Base-by-base conservation (phyloP, 768 basidiomycete species). In the Tephrocybe sp. region DNA sequence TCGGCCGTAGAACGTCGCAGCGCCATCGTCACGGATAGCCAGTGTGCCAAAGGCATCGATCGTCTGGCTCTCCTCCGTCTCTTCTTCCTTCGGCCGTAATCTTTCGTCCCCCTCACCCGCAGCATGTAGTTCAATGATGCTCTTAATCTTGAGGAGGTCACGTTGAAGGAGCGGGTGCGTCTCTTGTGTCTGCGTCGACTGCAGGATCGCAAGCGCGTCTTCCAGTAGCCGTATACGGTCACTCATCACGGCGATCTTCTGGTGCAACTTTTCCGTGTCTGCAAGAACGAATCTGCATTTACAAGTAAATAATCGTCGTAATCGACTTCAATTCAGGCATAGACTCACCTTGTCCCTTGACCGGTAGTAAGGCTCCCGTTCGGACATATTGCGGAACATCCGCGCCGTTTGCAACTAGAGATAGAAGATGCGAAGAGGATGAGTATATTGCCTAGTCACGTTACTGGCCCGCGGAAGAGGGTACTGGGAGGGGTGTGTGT, bases 321-420 rank as follows among this genome's bases (percentile, higher is more conserved):
- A n/a, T n/a, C 9, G 15, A 36, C 6, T n/a, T 36, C 4, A 38
- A 14, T 49, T 18, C 14, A 5, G 26, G 30, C 8, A 45, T 25
- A 51, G 36, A 63, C 78, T 51, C 59, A 86, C 86, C 87, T 76
- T 34, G 88, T 90, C 17, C 88, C 88, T 62, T 90, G 85, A 4
- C 88, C 88, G 1, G 88, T 89, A 12, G 85, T 80, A 33, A 90
- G 74, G 61, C 84, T 86, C 25, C 86, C 87, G 58, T 88, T 88
- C 3, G 86, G 87, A 67, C 88, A 90, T 48, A 90, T 90, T 10
- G 84, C 83, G 4, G 84, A 80, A 60, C 88, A 90, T 24, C 88
- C 88, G 58, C 88, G 73, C 36, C 88, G 80, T 62, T 83, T 87
- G 65, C 88, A 85, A 45, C 77, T 78, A 51, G 26, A 28, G 39